Conservation (phyloP, 2,329 filamentous ascomycete genomes). For the Kalaharituber pfeilii region DNA sequence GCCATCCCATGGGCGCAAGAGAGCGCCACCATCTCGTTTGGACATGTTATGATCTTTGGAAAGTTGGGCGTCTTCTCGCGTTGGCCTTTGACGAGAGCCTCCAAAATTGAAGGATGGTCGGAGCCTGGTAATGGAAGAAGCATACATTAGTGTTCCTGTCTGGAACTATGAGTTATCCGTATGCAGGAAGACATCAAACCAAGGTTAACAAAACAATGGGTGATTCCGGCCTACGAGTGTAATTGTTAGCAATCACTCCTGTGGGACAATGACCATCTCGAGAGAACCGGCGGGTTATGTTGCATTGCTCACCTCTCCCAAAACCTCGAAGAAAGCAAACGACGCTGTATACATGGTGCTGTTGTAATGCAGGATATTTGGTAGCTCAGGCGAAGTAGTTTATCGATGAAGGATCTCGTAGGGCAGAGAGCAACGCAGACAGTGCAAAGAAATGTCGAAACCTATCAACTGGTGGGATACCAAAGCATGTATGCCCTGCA, state of each 20-base stretch:
- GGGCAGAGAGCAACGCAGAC: too few relatives aligned
- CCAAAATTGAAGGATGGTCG: slow-evolving; percentile 38
- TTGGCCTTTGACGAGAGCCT: slow-evolving; percentile 62
- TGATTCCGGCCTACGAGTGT: slow-evolving; percentile 33
- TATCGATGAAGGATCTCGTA: too few relatives aligned
- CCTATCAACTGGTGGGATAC: too few relatives aligned
- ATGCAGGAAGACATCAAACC: slow-evolving; percentile 21
- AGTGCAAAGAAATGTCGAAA: too few relatives aligned
- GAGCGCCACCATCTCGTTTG: slow-evolving; percentile 73
- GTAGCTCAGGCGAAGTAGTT: too few relatives aligned
- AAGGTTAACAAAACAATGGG: slow-evolving; percentile 47
- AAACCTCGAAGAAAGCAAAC: slow-evolving; percentile 64
- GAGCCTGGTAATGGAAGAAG: background rate
- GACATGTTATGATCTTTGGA: slow-evolving; percentile 59
- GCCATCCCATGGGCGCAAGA: slow-evolving; percentile 74
- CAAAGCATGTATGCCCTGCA: too few relatives aligned
- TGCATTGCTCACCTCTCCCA: slow-evolving; percentile 41
- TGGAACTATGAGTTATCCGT: too few relatives aligned
- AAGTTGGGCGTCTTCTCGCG: slow-evolving; percentile 47
- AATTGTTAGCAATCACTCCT: background rate
- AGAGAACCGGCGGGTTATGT: too few relatives aligned
- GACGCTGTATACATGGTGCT: slow-evolving; percentile 46
- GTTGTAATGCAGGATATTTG: too few relatives aligned
- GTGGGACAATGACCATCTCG: background rate
- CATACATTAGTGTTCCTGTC: too few relatives aligned